Evolutionary conservation across 192 early-diverging fungal species (phyloP), one percentile per base, ranked within the genome.

Genomic region (Haplosporangium gracile): DNA sequence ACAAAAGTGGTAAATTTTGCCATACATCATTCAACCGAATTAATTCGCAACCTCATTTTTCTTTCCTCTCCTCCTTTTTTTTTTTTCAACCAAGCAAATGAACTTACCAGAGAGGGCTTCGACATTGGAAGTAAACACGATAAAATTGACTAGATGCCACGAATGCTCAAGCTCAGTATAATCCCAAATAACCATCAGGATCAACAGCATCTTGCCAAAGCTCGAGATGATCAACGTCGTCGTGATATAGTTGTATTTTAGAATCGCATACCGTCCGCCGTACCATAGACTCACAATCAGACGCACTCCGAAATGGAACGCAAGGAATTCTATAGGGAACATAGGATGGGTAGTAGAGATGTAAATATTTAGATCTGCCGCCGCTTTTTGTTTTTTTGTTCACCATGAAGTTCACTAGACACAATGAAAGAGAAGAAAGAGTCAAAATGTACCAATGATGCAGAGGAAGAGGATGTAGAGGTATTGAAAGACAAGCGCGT

Each of bases 171-270:
- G 82, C 80, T 95, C 92, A 40, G 93, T 93, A 82, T 97, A 97
- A 76, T 97, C 94, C 97, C 97, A 98, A 69, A 98, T 95, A 4
- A 97, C 96, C 92, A 97, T 95, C 65, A 97, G 87, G 22, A 98
- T 95, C 68, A 95, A 90, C 76, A 98, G 87, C 76, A 98, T 92
- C 87, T 96, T 96, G 43, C 95, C 96, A 91, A 97, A 97, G 65
- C 93, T 93, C 22, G 96, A 97, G 29, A 97, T 92, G 34, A 97
- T 94, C 68, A 97, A 81, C 8, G 95, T 94, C 8, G 93, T 93
- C 0, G 93, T 90, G 13, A 95, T 88, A 69, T 91, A 90, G 82
- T 94, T 94, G 85, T 92, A 93, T 82, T 89, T 89, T 7, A 89
- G 43, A 24, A 89, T 89, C 34, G 89, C 89, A 45, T 88, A 88